Evolutionary conservation across 148 eudicot genomes (phyloP), one percentile per base, ranked within the genome.

Genomic region (Dysphania ambrosioides): DNA sequence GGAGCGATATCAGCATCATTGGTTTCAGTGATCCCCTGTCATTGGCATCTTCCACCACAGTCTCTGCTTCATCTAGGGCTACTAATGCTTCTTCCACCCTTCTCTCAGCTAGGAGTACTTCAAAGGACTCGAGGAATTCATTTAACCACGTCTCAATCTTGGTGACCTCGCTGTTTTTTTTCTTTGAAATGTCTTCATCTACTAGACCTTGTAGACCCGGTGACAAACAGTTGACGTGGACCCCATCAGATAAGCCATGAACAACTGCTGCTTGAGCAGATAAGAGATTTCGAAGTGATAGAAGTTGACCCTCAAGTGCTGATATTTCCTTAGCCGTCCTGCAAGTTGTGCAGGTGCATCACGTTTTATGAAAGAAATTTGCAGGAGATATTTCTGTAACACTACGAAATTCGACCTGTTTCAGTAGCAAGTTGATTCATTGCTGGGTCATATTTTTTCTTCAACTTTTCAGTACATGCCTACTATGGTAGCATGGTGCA

Each of bases 301-400:
- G 81, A 2, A 96, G 91, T 81, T 96, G 94, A 4, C 97, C 97
- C 66, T 96, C 99, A 16, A 96, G 88, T 79, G 88, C 87, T 59
- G 97, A 90, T 35, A 96, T 96, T 69, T 96, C 99, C 87, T 86
- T 88, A 16, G 99, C 93, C 73, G 97, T 91, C 21, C 98, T 95
- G 91, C 79, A 83, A 67, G n/a, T 42, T 60, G 60, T 41, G 30
- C 59, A 49, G 67, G 34, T 32, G 29, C 0, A 31, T 61, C 31
- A 59, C 11, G 32, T 26, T 59, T 5, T 12, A 18, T 59, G 29
- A 57, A 8, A 11, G 12, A 42, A 10, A 42, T 36, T 36, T 36
- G 40, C 8, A 36, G 7, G 1, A 36, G 8, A 4, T 4, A 5
- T 36, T 36, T 36, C 8, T 36, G 40, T 8, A 36, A 36, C 40